Conservation (phyloP, 768 basidiomycete species). For the Butyriboletus loyo region DNA sequence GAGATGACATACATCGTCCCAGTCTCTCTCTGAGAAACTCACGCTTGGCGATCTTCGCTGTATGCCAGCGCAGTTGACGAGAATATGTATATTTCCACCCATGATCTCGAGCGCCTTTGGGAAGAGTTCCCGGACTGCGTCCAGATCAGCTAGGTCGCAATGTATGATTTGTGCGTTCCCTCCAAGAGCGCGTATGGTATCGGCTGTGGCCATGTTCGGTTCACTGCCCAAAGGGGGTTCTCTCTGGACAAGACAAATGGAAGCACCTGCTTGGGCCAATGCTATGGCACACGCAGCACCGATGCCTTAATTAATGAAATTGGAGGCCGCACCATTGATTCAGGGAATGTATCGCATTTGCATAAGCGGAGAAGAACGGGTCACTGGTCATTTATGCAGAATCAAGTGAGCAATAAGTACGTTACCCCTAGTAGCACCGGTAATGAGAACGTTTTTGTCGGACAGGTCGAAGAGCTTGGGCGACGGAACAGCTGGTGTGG, state of each 20-base stretch:
- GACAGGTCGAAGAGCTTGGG: conserved; percentile 64
- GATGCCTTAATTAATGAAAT: conserved; percentile 40
- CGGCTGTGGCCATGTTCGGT: conserved; percentile 34
- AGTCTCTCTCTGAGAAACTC: conserved; percentile 62
- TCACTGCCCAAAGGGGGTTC: conserved; percentile 35
- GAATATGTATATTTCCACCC: conserved; percentile 55
- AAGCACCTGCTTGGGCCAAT: conserved; percentile 52
- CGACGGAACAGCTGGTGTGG: conserved; percentile 47
- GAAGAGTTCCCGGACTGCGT: conserved; percentile 48
- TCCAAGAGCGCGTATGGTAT: conserved; percentile 37
- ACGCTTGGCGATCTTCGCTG: conserved; percentile 59
- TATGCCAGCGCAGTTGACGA: conserved; percentile 70
- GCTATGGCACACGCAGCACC: conserved; percentile 54
- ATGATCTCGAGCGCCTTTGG: conserved; percentile 45
- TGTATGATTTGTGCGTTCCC: conserved; percentile 41
- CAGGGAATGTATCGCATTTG: conserved; percentile 9
- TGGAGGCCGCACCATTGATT: conserved; percentile 3
- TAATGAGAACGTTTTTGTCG: conserved; percentile 71
- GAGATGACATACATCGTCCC: conserved; percentile 60
- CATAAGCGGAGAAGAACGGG: conserved; percentile 11
- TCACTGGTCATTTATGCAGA: conserved; percentile 14
- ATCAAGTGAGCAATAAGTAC: conserved; percentile 22
- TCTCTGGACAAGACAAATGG: conserved; percentile 48
- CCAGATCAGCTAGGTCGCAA: conserved; percentile 55
- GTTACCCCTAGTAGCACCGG: conserved; percentile 74